Percentiles rank a stretch among this genome's conserved stretches.
Evolutionary conservation across 108 stramenopile genomes (phyloP).

Genomic region (Nitzschia sp.): DNA sequence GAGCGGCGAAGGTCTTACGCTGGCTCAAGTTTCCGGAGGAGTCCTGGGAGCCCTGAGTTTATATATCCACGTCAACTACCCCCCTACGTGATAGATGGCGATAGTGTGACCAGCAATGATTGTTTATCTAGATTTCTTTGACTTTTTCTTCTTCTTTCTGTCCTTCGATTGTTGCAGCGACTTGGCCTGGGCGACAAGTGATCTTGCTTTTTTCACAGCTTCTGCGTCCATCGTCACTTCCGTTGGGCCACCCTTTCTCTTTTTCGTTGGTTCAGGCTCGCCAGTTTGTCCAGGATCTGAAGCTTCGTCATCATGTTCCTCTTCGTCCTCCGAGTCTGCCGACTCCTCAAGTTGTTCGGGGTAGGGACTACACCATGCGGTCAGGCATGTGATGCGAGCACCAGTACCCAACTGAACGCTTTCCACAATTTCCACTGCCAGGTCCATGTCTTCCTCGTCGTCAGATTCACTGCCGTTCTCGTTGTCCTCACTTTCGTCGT

Average conservation of each 20-base stretch:
- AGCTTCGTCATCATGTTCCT: constrained; percentile 14
- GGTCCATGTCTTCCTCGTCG: constrained; percentile 50
- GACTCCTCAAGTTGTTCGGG: constrained; percentile 25
- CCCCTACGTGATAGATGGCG: constrained; percentile 13
- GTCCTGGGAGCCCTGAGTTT: constrained; percentile 54
- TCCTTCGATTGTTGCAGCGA: constrained; percentile 64
- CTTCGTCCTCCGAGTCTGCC: constrained; percentile 32
- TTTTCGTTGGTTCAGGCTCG: constrained; percentile 11
- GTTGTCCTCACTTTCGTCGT: constrained; percentile 26
- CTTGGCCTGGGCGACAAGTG: constrained; percentile 69
- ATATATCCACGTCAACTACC: constrained; percentile 56
- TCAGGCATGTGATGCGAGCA: constrained; percentile 80
- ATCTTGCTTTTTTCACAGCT: constrained; percentile 66
- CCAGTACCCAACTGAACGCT: constrained; percentile 79
- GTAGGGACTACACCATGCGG: constrained; percentile 58
- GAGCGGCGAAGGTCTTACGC: constrained; percentile 29
- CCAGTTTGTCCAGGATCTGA: neutral
- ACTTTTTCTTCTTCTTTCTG: constrained; percentile 47
- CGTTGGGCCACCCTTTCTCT: constrained; percentile 4
- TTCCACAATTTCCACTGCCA: constrained; percentile 77
- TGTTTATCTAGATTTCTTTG: constrained; percentile 3
- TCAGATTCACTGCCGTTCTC: constrained; percentile 34
- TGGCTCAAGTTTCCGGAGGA: constrained; percentile 58
- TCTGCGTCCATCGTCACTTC: constrained; percentile 54
- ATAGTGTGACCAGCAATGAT: too few relatives aligned